These are phyloP conservation scores for Aristolochia californica DNA, from an alignment of 164 flowering plant genomes.

Conservation along the genomic window DNA sequence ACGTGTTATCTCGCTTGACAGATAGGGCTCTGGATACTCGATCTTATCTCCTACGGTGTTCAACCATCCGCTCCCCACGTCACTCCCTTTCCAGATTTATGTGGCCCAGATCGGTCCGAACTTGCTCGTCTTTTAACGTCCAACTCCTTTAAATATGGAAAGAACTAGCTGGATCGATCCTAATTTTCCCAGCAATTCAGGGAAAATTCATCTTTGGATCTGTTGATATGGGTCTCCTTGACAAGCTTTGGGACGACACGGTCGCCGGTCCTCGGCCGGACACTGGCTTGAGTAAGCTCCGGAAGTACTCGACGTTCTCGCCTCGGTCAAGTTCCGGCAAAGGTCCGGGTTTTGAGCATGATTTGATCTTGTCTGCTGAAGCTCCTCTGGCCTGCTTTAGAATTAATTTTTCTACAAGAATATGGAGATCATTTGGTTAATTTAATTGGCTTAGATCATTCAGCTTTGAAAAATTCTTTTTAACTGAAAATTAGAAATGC, in stretches of 20 bases:
- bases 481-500: too few relatives aligned
- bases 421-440: too few relatives aligned
- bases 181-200: background rate
- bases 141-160: background rate
- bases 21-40: background rate
- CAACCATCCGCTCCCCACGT: background rate
- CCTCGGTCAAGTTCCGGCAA: background rate
- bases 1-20: background rate
- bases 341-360: background rate
- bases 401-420: too few relatives aligned
- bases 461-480: too few relatives aligned
- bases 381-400: too few relatives aligned
- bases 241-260: slow-evolving; percentile 84
- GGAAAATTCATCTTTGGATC: background rate
- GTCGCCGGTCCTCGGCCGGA: slow-evolving; percentile 79
- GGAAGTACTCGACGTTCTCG: slow-evolving; percentile 38
- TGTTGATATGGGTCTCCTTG: slow-evolving; percentile 53
- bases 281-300: slow-evolving; percentile 43
- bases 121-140: background rate
- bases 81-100: background rate
- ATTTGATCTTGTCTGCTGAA: too few relatives aligned
- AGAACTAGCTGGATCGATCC: background rate
- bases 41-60: slow-evolving; percentile 2
- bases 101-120: background rate
- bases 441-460: too few relatives aligned